Evolutionary conservation across 345 rosid species (phyloP).

Genomic region (Syzygium aromaticum): DNA sequence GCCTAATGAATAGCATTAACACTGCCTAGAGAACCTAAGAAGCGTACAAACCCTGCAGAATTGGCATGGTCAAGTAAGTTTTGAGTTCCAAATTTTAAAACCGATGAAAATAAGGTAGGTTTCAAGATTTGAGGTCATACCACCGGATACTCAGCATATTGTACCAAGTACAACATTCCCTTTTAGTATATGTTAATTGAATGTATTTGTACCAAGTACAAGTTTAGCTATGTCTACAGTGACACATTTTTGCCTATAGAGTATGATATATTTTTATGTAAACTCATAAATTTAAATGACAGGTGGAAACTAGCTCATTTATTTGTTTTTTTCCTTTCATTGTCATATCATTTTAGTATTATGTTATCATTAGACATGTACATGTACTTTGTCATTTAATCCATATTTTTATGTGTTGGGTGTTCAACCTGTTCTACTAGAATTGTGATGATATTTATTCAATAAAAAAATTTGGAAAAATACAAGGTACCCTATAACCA

Average conservation of each 20-base stretch:
- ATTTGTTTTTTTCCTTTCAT: fast-evolving
- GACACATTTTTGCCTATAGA: not conserved
- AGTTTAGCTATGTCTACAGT: no score
- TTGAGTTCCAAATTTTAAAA: no score
- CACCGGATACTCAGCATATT: fast-evolving
- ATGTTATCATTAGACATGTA: no score
- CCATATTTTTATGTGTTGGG: not conserved
- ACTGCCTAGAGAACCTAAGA: no score
- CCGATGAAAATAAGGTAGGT: fast-evolving
- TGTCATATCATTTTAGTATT: not conserved
- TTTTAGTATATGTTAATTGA: fast-evolving
- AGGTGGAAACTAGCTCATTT: not conserved
- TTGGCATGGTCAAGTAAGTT: no score
- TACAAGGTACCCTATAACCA: not conserved
- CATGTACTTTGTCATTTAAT: not conserved
- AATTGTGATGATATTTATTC: not conserved
- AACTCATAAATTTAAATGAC: not conserved
- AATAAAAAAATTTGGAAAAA: not conserved
- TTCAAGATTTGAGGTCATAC: not conserved
- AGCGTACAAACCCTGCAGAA: no score
- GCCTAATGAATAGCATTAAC: no score
- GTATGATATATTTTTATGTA: not conserved
- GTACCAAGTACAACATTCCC: not conserved
- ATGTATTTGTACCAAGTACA: no score
- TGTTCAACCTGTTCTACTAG: not conserved